These are phyloP conservation scores for Penicillium lagena DNA, from an alignment of 495 filamentous ascomycete genomes.

Conservation along the genomic window DNA sequence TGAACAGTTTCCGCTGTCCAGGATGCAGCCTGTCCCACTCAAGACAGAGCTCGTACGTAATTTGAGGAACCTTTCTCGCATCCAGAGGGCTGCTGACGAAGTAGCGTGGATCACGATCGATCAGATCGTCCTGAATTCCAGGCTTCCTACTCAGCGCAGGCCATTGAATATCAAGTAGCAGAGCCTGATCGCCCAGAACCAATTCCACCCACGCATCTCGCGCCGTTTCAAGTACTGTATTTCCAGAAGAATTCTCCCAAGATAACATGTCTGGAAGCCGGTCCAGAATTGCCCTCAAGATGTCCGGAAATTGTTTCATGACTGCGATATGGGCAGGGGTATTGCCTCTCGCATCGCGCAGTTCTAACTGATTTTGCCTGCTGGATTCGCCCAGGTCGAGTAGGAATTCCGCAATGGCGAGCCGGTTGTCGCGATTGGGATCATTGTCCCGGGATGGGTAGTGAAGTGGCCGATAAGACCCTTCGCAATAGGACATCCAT, in stretches of 20 bases:
- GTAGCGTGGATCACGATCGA: background rate
- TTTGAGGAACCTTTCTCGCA: too few relatives aligned
- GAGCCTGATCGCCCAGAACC: constrained; percentile 10
- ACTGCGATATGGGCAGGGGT: constrained; percentile 56
- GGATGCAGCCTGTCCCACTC: too few relatives aligned
- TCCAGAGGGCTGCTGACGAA: constrained; percentile 11
- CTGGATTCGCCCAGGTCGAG: constrained; percentile 43
- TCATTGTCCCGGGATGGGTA: background rate
- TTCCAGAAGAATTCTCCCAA: constrained; percentile 65
- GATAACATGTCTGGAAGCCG: constrained; percentile 51
- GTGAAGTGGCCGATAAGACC: background rate
- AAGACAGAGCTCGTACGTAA: too few relatives aligned
- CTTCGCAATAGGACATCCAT: constrained; percentile 18
- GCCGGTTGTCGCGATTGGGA: background rate
- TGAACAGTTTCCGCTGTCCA: too few relatives aligned
- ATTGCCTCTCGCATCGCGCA: constrained; percentile 63
- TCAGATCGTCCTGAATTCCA: background rate
- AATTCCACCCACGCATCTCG: constrained; percentile 42
- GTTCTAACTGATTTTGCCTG: constrained; percentile 45
- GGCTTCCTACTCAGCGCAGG: too few relatives aligned
- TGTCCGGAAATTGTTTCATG: constrained; percentile 19
- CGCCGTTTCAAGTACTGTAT: constrained; percentile 60
- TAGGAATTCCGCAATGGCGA: constrained; percentile 22
- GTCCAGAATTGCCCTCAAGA: constrained; percentile 45
- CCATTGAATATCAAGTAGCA: background rate